Evolutionary conservation across 192 early-diverging fungal genomes (phyloP), one percentile per base, ranked within the genome.

Genomic region (Backusella tuberculispora): DNA sequence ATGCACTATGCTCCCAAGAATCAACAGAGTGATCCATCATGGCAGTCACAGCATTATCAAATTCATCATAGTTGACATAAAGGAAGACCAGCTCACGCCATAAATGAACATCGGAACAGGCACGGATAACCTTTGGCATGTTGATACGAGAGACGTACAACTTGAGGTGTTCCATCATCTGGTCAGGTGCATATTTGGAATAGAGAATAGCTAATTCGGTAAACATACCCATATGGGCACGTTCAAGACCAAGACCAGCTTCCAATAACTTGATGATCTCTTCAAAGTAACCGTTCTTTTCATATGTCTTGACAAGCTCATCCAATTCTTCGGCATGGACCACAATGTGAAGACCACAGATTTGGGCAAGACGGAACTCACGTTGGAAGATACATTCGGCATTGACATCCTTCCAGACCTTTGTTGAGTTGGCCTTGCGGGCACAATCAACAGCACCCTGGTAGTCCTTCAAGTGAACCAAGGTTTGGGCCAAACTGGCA

Each of bases 211-310:
- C 96, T 48, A 99, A 86, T 85, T 99, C 98, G 0, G 98, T 99
- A 78, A 99, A 99, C 98, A 99, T 99, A 67, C 98, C 98, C 98
- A 99, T 99, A 78, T 99, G 98, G 9, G 98, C 98, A 69, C 98
- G 91, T 85, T 99, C 98, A 71, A 99, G 82, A 15, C 96, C 96
- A 17, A 99, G 81, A 70, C 97, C 97, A 48, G 94, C 91, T 88
- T 99, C 97, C 41, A 99, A 84, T 66, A 99, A 80, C 26, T 85
- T 78, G 74, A 98, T 95, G 46, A 98, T 83, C 88, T 99, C 96
- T 53, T 95, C 92, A 76, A 98, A 93, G 83, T 94, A 88, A 43
- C 98, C 98, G 64, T 89, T 88, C 43, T 84, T 66, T 81, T 99
- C 97, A 82, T 99, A 99, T 14, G 92, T 80, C 45, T 89, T 85